A percentile compares a stretch with the other conserved stretches of the same genome.
These are phyloP conservation scores for Pleodorina starrii DNA, from an alignment of 139 green algal genomes.

Conservation along the genomic window DNA sequence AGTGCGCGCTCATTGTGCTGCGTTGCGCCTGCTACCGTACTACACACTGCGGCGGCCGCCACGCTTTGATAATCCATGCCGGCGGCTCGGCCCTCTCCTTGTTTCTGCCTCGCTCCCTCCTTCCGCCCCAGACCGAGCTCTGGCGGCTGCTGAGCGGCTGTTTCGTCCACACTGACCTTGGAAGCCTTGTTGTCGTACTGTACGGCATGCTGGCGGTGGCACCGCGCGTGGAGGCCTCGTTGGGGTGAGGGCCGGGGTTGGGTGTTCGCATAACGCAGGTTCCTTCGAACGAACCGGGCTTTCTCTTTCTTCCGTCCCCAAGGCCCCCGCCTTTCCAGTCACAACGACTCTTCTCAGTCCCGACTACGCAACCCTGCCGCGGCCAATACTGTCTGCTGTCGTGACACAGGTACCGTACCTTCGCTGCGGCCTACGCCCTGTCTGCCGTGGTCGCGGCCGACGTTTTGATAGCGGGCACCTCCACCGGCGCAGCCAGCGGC, in stretches of 20 bases:
- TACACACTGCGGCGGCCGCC: no score
- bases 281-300: no score
- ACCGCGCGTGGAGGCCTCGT: constrained; percentile 35
- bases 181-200: constrained; percentile 19
- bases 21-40: no score
- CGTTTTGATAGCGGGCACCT: background rate
- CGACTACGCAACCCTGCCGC: no score
- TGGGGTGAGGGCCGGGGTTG: constrained; percentile 21
- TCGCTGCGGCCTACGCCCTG: background rate
- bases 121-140: constrained; percentile 24
- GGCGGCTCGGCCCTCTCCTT: no score
- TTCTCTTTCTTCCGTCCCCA: no score
- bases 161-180: background rate
- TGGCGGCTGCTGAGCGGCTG: constrained; percentile 39
- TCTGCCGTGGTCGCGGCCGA: constrained; percentile 3
- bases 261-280: no score
- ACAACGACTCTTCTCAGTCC: no score
- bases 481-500: background rate
- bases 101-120: background rate
- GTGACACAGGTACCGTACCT: constrained; percentile 46
- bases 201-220: constrained; percentile 31
- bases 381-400: no score
- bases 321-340: no score
- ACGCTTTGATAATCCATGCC: no score
- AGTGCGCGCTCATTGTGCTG: no score